Percentiles rank a stretch among this genome's conserved stretches.
phyloP scores from a whole-genome alignment of 2,329 filamentous ascomycete species.

The Neofusicoccum umdonicola region DNA sequence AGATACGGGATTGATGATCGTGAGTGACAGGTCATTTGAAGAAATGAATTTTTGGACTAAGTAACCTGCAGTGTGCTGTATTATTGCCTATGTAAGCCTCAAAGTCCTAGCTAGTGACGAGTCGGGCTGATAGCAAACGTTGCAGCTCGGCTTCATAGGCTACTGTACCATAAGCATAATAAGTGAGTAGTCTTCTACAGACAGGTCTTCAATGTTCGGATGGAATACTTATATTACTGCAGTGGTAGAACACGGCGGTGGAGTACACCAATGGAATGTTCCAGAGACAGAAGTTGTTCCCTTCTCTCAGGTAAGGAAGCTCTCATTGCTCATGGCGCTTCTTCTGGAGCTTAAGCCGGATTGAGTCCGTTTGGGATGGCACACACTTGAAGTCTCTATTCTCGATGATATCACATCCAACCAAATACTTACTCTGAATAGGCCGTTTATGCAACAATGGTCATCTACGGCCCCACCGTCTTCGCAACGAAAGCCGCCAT shows the following conservation, averaged over 20 bases:
- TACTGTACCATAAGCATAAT: slow-evolving; percentile 25
- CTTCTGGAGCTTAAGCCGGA: too few species aligned
- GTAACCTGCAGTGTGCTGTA: neutral
- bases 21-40: slow-evolving; percentile 21
- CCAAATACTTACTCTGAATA: slow-evolving; percentile 3
- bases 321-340: neutral
- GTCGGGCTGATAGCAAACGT: neutral
- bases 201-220: neutral
- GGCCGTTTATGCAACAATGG: slow-evolving; percentile 38
- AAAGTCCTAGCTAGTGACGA: too few species aligned
- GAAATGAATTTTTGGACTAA: neutral
- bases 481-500: slow-evolving; percentile 39
- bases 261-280: slow-evolving; percentile 30
- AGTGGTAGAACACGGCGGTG: slow-evolving; percentile 37
- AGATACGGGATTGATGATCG: slow-evolving; percentile 34
- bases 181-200: neutral
- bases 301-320: slow-evolving; percentile 27
- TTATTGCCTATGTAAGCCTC: neutral
- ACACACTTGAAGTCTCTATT: too few species aligned
- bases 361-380: too few species aligned
- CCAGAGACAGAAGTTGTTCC: slow-evolving; percentile 18
- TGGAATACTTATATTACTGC: slow-evolving; percentile 23
- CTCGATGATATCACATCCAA: too few species aligned
- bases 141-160: slow-evolving; percentile 28
- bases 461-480: slow-evolving; percentile 42